These are phyloP conservation scores for Alternaria metachromatica DNA, from an alignment of 2,329 filamentous ascomycete species.

Conservation along the genomic window DNA sequence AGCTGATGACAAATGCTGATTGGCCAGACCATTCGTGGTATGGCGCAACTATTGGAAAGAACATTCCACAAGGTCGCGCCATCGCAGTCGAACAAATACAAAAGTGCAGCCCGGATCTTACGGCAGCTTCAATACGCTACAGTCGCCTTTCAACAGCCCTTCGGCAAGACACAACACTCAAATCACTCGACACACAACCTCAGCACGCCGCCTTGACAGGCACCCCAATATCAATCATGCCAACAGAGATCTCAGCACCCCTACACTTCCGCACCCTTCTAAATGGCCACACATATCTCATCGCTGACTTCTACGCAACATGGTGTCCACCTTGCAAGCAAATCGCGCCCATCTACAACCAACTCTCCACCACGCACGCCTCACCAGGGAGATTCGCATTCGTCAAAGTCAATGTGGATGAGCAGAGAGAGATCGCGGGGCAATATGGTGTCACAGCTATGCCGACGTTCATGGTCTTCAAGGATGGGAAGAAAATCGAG, in stretches of 20 bases:
- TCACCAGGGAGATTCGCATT: slow-evolving; percentile 57
- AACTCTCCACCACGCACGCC: slow-evolving; percentile 58
- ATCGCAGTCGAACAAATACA: background rate
- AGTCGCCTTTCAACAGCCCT: background rate
- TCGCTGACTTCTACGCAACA: slow-evolving; percentile 61
- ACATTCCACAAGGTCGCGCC: slow-evolving; percentile 29
- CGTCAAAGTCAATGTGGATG: slow-evolving; percentile 63
- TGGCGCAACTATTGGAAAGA: slow-evolving; percentile 6
- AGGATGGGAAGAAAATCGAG: slow-evolving; percentile 38
- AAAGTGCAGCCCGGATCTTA: background rate
- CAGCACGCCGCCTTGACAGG: background rate
- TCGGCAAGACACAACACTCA: background rate
- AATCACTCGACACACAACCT: background rate
- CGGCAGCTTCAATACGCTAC: background rate
- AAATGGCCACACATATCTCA: slow-evolving; percentile 47
- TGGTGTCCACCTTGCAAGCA: slow-evolving; percentile 66
- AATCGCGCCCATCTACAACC: slow-evolving; percentile 60
- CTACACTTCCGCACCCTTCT: slow-evolving; percentile 47
- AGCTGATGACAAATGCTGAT: slow-evolving; percentile 31
- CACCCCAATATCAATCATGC: slow-evolving; percentile 24
- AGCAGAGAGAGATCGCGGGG: slow-evolving; percentile 55
- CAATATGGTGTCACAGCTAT: slow-evolving; percentile 58
- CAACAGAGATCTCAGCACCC: slow-evolving; percentile 40
- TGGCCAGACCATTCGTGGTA: slow-evolving; percentile 6
- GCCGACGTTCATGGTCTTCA: slow-evolving; percentile 45